These are phyloP conservation scores for Coemansia umbellata DNA, from an alignment of 192 early-diverging fungal genomes.

Conservation along the genomic window DNA sequence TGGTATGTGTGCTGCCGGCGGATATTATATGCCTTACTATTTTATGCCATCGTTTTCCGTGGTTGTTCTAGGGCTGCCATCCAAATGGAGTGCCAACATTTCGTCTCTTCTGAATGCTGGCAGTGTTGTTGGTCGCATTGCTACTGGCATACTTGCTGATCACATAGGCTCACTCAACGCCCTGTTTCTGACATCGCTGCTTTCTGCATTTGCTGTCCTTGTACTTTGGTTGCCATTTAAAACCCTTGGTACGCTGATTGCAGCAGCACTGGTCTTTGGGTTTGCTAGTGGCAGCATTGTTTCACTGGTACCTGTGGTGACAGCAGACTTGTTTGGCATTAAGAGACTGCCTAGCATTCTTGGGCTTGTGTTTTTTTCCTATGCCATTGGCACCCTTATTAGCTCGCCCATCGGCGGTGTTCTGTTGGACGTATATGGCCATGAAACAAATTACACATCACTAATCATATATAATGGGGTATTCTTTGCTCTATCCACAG, in stretches of 20 bases:
- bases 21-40: constrained; percentile 15
- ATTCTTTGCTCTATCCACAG: constrained; percentile 6
- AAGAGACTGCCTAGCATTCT: constrained; percentile 30
- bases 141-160: constrained; percentile 20
- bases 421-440: constrained; percentile 23
- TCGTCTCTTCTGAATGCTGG: constrained; percentile 31
- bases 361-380: constrained; percentile 26
- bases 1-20: constrained; percentile 4
- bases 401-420: constrained; percentile 29
- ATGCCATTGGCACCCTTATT: constrained; percentile 17
- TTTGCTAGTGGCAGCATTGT: constrained; percentile 35
- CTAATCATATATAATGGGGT: constrained; percentile 32
- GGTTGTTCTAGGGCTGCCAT: constrained; percentile 7
- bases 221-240: constrained; percentile 37
- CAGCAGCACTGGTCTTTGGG: constrained; percentile 20
- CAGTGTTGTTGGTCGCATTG: constrained; percentile 24
- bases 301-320: constrained; percentile 26
- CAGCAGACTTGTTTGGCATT: constrained; percentile 32
- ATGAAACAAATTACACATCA: constrained; percentile 11
- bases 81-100: constrained; percentile 27
- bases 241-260: constrained; percentile 15
- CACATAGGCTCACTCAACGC: constrained; percentile 21
- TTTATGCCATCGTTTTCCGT: constrained; percentile 22
- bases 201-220: constrained; percentile 20
- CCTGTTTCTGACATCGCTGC: constrained; percentile 10